Evolutionary conservation across 805 yeast species (phyloP).

Genomic region (Kodamaea leandrae): DNA sequence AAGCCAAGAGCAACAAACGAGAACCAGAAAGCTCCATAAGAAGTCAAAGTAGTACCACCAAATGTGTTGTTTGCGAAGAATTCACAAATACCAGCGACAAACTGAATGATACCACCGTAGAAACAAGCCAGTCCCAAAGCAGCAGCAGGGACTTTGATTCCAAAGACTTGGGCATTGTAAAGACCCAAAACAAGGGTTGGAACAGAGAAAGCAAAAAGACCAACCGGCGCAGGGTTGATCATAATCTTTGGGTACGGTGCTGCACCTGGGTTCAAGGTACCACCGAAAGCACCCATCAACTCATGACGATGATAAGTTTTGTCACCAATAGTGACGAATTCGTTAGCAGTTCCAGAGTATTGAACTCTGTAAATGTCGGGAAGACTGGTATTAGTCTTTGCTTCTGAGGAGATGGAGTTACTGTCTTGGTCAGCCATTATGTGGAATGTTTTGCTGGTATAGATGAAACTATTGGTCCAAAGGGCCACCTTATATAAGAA

Average conservation of each 20-base stretch:
- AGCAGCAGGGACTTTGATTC: constrained; percentile 41
- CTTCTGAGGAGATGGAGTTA: constrained; percentile 5
- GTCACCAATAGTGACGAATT: constrained; percentile 42
- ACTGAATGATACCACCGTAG: constrained; percentile 49
- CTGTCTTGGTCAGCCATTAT: constrained; percentile 10
- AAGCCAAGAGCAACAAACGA: constrained; percentile 47
- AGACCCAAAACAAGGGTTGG: constrained; percentile 49
- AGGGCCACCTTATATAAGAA: too few relatives aligned
- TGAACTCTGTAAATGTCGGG: constrained; percentile 9
- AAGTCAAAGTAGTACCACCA: constrained; percentile 51
- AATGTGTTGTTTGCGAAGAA: constrained; percentile 51
- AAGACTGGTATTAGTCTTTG: constrained; percentile 1
- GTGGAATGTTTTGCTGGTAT: not conserved
- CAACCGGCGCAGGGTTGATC: constrained; percentile 54
- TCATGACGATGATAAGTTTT: constrained; percentile 50
- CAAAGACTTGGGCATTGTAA: constrained; percentile 44
- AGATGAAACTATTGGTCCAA: too few relatives aligned
- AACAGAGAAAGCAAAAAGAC: constrained; percentile 48
- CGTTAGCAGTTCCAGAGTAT: constrained; percentile 35
- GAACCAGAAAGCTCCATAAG: constrained; percentile 57
- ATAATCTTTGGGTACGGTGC: constrained; percentile 47
- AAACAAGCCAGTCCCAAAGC: constrained; percentile 47
- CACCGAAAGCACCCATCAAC: constrained; percentile 62
- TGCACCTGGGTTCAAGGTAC: constrained; percentile 47
- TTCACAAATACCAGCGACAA: constrained; percentile 52